Evolutionary conservation across 1,284 basidiomycete species (phyloP), one percentile per base, ranked within the genome.

Genomic region (Phenoliferia sp.): DNA sequence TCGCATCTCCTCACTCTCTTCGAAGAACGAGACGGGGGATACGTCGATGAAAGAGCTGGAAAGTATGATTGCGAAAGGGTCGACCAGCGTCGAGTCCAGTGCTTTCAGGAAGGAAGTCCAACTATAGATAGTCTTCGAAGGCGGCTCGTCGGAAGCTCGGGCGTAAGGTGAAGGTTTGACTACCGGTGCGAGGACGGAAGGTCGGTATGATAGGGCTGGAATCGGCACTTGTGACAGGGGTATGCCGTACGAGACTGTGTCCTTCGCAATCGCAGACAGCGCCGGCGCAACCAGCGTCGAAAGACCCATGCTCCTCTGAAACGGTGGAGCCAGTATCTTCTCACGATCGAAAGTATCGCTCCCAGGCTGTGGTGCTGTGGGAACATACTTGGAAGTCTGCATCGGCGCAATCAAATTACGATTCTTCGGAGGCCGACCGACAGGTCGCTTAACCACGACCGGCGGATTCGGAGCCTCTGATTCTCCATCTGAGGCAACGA

Each of bases 281-380:
- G 61, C 70, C 9, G 70, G 70, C 1, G 35, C 65, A 33, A 71
- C 63, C 50, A 62, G 62, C 31, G 62, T 39, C 36, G 69, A 58
- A 17, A 69, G 39, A 17, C 64, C 56, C 26, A 71, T 31, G 10
- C 64, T 62, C 16, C 66, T 63, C 57, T 65, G 54, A 64, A 72
- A 72, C 0, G 71, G 71, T n/a, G 71, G 71, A 22, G 71, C 71
- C 32, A 69, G 64, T 2, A 66, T 66, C 7, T 68, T 62, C 2
- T 70, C 69, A 15, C 57, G 62, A 36, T 55, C 9, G 35, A 31
- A 5, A 50, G 39, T 19, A 17, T 52, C 55, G 44, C 34, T 35
- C 60, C 48, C 26, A 31, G 6, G 39, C 17, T 22, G 7, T 19
- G 6, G 29, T 15, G 26, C 35, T 5, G 59, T 19, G 32, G 59